Evolutionary conservation across 768 basidiomycete genomes (phyloP), one percentile per base, ranked within the genome.

Genomic region (Termitomyces sp.): DNA sequence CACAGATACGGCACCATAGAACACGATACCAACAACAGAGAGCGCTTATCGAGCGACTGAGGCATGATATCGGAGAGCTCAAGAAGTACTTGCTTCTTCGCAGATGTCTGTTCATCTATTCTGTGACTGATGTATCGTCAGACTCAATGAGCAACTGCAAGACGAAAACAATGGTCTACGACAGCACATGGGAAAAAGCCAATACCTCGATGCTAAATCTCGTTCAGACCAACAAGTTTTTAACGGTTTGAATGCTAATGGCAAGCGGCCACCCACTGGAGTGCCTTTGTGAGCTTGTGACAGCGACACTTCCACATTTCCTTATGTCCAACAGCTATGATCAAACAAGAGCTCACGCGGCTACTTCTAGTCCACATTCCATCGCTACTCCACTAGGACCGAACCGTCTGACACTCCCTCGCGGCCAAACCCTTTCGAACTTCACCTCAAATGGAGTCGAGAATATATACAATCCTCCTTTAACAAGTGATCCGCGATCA

Each of bases 381-480:
- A 72, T 77, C 20, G 63, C 70, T 3, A 83, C 82, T 1, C 85
- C 87, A 18, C 58, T 82, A 12, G 86, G 78, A 20, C 88, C 88
- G 27, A 73, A 81, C 63, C 74, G 91, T 68, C 76, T 92, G 37
- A 92, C 89, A 3, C 75, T 91, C 22, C 86, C 85, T 18, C 82
- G 77, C 13, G 78, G 80, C 45, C 87, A 87, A 64, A 80, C 80
- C 36, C 74, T 77, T 45, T 81, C 84, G 8, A 75, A 71, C 36
- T 66, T 80, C 27, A 72, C 73, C 3, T 68, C 73, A 11, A 65
- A 67, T 55, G 69, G 64, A 34, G 59, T 64, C 37, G 60, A 63
- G 39, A 63, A 62, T 31, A 65, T 65, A 22, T 49, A 63, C 31
- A 58, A 22, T 20, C 16, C 58, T 33, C 54, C 54, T 20, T 54